Evolutionary conservation across 306 rosid genomes (phyloP), one percentile per base, ranked within the genome.

Genomic region (Lathyrus sativus): DNA sequence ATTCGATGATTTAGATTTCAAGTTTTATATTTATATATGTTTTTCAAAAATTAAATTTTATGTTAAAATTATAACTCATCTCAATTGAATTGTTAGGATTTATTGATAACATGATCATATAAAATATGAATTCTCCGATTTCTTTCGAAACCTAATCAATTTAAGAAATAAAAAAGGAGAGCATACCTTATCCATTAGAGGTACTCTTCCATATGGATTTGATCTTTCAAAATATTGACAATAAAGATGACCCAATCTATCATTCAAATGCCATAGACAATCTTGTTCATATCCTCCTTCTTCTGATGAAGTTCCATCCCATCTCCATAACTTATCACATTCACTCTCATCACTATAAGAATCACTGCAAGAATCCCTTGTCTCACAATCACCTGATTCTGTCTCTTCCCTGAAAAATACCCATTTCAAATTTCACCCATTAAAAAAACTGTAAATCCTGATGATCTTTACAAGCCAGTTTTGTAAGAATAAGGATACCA

Each of bases 161-260:
- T 68, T 31, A 54, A 2, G 11, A 33, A 62, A 67, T 1, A 13
- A 6, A 22, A 67, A 76, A 58, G 18, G 19, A 69, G 43, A 64
- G 12, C 45, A 56, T 17, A 93, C 99, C 99, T 95, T 91, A 80
- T 95, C 99, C 87, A 87, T 85, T 11, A 95, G 84, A 76, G 99
- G 99, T 63, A 87, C 91, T 84, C 99, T 87, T 9, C 91, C 97
- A 81, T 90, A 91, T 0, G 99, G 99, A 75, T 97, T 84, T 44
- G 97, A 86, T 85, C 83, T 90, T 81, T 95, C 99, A 81, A 91
- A 90, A 73, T 90, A 88, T 67, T 91, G 87, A 65, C 84, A 87
- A 68, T 91, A 91, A 50, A 73, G 92, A 54, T 65, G 39, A 1
- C 99, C 99, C 73, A 91, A 79, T 78, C 99, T 82, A 18, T 88